A percentile compares a stretch with the other conserved stretches of the same genome.
Evolutionary conservation across 306 rosid genomes (phyloP).

Genomic region (Pueraria montana): DNA sequence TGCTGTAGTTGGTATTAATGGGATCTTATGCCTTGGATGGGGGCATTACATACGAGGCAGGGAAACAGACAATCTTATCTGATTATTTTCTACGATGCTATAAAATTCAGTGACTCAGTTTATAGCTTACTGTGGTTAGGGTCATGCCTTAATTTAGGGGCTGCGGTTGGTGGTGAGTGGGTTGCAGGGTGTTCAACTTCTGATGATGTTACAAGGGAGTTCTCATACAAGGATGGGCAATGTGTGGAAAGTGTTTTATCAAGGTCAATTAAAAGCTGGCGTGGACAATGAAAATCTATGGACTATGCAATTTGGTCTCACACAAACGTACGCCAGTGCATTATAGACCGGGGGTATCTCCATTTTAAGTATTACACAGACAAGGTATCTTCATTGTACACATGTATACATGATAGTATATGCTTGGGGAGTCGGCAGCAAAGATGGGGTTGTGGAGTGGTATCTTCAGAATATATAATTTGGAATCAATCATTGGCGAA

Average conservation of each 20-base stretch:
- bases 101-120: neutral
- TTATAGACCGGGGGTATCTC: neutral
- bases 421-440: neutral
- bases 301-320: neutral
- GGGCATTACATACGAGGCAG: neutral
- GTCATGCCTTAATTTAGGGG: neutral
- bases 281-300: conserved; percentile 1
- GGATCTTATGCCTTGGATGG: conserved; percentile 3
- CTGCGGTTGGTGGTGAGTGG: neutral
- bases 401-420: neutral
- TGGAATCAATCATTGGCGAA: neutral
- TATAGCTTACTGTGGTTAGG: neutral
- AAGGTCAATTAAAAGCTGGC: neutral
- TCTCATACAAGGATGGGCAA: neutral
- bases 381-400: neutral
- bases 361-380: neutral
- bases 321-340: neutral
- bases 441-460: neutral
- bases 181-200: neutral
- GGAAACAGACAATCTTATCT: neutral
- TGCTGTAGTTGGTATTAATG: neutral
- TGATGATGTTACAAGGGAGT: neutral
- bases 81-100: neutral
- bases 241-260: neutral
- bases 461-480: neutral